Percentiles rank a stretch among this genome's conserved stretches.
Evolutionary conservation across 805 yeast species (phyloP).

Genomic region (Candida jianshihensis): DNA sequence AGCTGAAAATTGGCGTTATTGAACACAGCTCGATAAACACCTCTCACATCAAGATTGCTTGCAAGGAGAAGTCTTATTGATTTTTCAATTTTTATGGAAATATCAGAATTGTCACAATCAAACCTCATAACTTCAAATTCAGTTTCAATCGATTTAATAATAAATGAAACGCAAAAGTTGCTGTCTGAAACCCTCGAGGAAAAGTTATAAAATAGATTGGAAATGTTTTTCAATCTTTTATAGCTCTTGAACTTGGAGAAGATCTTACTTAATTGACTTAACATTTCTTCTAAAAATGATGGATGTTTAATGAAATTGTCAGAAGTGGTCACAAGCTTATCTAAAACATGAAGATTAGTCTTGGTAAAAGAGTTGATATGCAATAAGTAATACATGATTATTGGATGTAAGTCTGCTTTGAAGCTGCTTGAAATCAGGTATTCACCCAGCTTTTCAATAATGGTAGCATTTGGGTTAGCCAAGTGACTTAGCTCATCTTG

Average conservation of each 20-base stretch:
- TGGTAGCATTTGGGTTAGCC: constrained; percentile 11
- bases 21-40: constrained; percentile 6
- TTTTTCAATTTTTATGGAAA: constrained; percentile 27
- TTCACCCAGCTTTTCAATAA: constrained; percentile 8
- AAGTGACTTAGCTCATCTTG: constrained; percentile 8
- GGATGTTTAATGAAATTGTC: constrained; percentile 2
- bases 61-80: constrained; percentile 23
- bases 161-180: constrained; percentile 7
- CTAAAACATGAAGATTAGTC: constrained; percentile 1
- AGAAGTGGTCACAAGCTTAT: constrained; percentile 6
- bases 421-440: constrained; percentile 3
- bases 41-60: constrained; percentile 1
- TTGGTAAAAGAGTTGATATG: constrained; percentile 1
- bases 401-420: background rate
- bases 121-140: constrained; percentile 23
- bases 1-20: constrained; percentile 9
- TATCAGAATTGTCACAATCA: constrained; percentile 11
- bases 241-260: constrained; percentile 20
- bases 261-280: constrained; percentile 15
- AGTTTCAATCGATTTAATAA: constrained; percentile 3
- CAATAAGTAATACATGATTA: constrained; percentile 4
- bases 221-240: constrained; percentile 38
- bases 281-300: constrained; percentile 5
- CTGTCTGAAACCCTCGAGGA: constrained; percentile 16
- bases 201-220: constrained; percentile 37